Evolutionary conservation across 129 eudicot genomes (phyloP).

Genomic region (Scalesia atractyloides): DNA sequence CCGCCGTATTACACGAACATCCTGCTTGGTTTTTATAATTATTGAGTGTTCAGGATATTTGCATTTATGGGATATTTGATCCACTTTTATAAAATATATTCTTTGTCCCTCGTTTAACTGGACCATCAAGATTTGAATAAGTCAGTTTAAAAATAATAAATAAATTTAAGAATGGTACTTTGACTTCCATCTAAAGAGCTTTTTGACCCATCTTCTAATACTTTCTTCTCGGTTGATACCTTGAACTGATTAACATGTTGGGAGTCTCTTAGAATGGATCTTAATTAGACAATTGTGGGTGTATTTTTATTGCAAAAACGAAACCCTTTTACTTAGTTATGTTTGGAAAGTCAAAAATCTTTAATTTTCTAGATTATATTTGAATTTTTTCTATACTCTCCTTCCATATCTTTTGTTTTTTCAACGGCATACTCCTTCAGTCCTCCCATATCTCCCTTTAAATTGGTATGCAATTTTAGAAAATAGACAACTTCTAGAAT

Average conservation of each 20-base stretch:
- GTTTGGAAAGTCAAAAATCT: neutral
- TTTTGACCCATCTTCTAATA: conserved; percentile 7
- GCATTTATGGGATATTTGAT: neutral
- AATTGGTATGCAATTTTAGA: too few species aligned
- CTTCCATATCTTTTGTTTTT: too few species aligned
- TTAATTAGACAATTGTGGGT: neutral
- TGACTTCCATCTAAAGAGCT: neutral
- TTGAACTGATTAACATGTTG: conserved; percentile 4
- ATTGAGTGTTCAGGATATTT: neutral
- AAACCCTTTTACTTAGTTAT: neutral
- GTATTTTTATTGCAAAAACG: neutral
- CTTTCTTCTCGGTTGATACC: neutral
- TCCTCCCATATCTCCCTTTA: too few species aligned
- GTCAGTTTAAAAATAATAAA: neutral
- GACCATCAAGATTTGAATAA: conserved; percentile 11
- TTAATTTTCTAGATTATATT: too few species aligned
- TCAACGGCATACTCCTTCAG: too few species aligned
- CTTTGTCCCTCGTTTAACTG: neutral
- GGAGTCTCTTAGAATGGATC: neutral
- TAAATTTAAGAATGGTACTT: neutral
- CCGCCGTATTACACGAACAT: too few species aligned
- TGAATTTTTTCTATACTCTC: too few species aligned
- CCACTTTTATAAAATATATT: neutral
- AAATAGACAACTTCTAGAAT: too few species aligned
- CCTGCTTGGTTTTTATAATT: too few species aligned